Evolutionary conservation across 2,329 filamentous ascomycete genomes (phyloP), one percentile per base, ranked within the genome.

Genomic region (Kalaharituber pfeilii): DNA sequence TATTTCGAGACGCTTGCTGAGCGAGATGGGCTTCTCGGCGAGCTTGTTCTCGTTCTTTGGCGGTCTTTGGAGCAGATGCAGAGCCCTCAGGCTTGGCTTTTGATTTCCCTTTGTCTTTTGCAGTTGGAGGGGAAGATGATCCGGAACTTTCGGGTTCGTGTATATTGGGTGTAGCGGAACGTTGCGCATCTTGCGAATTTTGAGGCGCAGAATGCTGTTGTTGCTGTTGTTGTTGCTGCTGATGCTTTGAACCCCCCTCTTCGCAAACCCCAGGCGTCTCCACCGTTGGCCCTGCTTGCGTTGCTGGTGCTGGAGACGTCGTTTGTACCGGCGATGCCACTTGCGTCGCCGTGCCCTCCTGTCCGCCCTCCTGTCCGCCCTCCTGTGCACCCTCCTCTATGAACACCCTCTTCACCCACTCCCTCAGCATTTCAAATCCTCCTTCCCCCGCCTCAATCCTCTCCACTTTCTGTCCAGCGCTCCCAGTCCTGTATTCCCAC

Each of bases 371-470:
- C n/a, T n/a, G n/a, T n/a, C n/a, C n/a, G 13, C 7, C 33, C 5
- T 9, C 33, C 20, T 5, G 13, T 18, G 33, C 13, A 1, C 33
- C 33, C 33, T 15, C 33, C n/a, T n/a, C n/a, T n/a, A n/a, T n/a
- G n/a, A n/a, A n/a, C 15, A 6, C 33, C 33, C 33, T 5, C 33
- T 4, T 18, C 33, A 39, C 4, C 33, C 33, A 39, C 1, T 39
- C 5, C 33, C 7, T 39, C 33, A 39, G 13, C 33, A 15, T 18
- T 18, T 39, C 33, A 4, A 39, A 39, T 11, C 11, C 22, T 22
- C 25, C 22, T 22, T 22, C 18, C 42, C 7, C 42, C 5, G 66
- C 67, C 52, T 66, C 65, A 47, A 73, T 72, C 55, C 75, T 75
- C 50, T 76, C 75, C 1, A 69, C 70, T 60, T 68, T 74, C 63